Evolutionary conservation across 2,329 filamentous ascomycete genomes (phyloP).

Genomic region (Penicillium sp.): DNA sequence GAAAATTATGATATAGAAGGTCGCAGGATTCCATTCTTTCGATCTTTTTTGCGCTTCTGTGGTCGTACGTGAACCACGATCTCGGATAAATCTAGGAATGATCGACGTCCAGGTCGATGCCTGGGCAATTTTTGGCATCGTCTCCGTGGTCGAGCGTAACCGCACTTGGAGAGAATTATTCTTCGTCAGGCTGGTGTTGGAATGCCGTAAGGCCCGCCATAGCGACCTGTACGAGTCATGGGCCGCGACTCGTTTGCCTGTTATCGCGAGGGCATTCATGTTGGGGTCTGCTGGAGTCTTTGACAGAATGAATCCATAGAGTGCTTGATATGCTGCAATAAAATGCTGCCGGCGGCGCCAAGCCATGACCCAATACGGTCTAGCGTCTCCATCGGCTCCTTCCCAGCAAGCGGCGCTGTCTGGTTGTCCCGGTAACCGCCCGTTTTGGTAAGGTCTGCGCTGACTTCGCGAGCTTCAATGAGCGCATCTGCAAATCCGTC

Average conservation of each 20-base stretch:
- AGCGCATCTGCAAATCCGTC: background rate
- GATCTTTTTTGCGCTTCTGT: slow-evolving; percentile 53
- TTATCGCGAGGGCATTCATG: background rate
- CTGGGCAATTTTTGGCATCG: slow-evolving; percentile 51
- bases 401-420: slow-evolving; percentile 5
- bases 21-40: slow-evolving; percentile 74
- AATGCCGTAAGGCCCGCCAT: background rate
- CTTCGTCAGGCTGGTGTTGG: background rate
- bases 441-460: slow-evolving; percentile 16
- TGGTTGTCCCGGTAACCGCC: slow-evolving; percentile 15
- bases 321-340: background rate
- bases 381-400: slow-evolving; percentile 4
- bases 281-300: background rate
- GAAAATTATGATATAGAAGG: slow-evolving; percentile 77
- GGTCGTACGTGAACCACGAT: slow-evolving; percentile 28
- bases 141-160: slow-evolving; percentile 21
- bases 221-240: background rate
- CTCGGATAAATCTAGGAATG: slow-evolving; percentile 57
- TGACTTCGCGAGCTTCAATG: slow-evolving; percentile 20
- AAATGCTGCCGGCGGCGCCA: background rate
- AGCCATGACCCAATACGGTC: background rate
- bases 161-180: slow-evolving; percentile 18
- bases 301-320: background rate
- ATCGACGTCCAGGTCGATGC: slow-evolving; percentile 66
- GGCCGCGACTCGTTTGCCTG: background rate